Percentiles rank a stretch among this genome's conserved stretches.
Evolutionary conservation across 73 alveolate genomes (phyloP).

Genomic region (Tetrahymena malaccensis): DNA sequence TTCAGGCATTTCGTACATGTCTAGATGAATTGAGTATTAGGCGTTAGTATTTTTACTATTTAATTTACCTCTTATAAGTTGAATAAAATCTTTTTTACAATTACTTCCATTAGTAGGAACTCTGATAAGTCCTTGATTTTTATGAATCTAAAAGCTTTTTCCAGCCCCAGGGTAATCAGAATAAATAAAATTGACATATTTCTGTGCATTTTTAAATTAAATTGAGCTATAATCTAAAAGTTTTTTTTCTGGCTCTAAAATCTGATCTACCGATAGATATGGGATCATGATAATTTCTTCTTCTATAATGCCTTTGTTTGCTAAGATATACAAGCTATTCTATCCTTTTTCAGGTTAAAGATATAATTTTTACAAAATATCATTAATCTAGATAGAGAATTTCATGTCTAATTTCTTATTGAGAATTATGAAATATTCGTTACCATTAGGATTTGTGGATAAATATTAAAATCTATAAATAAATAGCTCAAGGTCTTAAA

Average conservation of each 20-base stretch:
- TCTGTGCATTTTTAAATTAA: background rate
- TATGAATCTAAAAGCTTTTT: background rate
- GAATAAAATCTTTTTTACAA: background rate
- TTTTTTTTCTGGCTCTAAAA: background rate
- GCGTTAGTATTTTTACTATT: background rate
- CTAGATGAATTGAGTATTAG: background rate
- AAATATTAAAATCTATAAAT: background rate
- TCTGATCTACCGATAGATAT: background rate
- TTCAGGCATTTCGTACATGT: background rate
- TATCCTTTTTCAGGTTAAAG: background rate
- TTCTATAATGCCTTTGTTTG: background rate
- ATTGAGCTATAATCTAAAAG: background rate
- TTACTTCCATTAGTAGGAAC: background rate
- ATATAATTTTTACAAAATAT: background rate
- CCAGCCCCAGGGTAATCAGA: background rate
- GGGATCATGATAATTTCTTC: background rate
- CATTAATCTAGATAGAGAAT: background rate
- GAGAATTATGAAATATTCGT: background rate
- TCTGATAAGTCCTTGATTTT: background rate
- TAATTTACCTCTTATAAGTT: background rate
- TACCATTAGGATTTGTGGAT: background rate
- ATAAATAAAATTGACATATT: background rate
- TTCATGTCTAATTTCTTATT: background rate
- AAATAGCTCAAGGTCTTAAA: background rate
- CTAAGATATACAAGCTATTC: background rate